A percentile compares a stretch with the other conserved stretches of the same genome.
phyloP scores from a whole-genome alignment of 2,329 filamentous ascomycete genomes.

The Bipolaris cookei region DNA sequence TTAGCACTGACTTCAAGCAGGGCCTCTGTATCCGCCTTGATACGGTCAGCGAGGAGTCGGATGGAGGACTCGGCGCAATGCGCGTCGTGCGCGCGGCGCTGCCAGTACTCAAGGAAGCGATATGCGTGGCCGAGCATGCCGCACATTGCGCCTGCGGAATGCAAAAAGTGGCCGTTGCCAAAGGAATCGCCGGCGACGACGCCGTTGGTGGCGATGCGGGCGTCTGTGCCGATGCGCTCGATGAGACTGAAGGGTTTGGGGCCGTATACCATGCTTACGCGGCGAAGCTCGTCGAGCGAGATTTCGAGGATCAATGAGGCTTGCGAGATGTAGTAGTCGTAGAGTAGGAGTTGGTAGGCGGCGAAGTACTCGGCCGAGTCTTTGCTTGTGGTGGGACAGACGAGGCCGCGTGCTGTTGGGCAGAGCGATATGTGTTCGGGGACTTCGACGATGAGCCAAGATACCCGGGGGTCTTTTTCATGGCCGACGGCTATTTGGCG shows the following conservation, averaged over 20 bases:
- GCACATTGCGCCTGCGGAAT: conserved; percentile 25
- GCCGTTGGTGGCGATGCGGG: conserved; percentile 22
- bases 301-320: conserved; percentile 24
- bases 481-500: conserved; percentile 12
- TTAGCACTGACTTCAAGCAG: conserved; percentile 25
- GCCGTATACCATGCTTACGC: conserved; percentile 22
- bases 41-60: conserved; percentile 21
- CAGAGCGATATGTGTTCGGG: conserved; percentile 9
- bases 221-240: conserved; percentile 20
- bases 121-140: conserved; percentile 27
- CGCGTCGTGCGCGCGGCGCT: conserved; percentile 13
- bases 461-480: conserved; percentile 10
- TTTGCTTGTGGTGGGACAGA: conserved; percentile 12
- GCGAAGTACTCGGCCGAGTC: conserved; percentile 24
- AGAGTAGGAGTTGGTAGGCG: conserved; percentile 23
- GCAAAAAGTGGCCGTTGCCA: conserved; percentile 25
- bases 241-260: conserved; percentile 27
- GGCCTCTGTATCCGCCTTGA: conserved; percentile 23
- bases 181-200: conserved; percentile 26
- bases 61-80: conserved; percentile 20
- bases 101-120: conserved; percentile 24
- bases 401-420: conserved; percentile 2
- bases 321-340: conserved; percentile 27
- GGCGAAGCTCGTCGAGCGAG: conserved; percentile 19
- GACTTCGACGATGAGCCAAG: conserved; percentile 13